Conservation (phyloP, 2,329 filamentous ascomycete species). For the Boeremia exigua region DNA sequence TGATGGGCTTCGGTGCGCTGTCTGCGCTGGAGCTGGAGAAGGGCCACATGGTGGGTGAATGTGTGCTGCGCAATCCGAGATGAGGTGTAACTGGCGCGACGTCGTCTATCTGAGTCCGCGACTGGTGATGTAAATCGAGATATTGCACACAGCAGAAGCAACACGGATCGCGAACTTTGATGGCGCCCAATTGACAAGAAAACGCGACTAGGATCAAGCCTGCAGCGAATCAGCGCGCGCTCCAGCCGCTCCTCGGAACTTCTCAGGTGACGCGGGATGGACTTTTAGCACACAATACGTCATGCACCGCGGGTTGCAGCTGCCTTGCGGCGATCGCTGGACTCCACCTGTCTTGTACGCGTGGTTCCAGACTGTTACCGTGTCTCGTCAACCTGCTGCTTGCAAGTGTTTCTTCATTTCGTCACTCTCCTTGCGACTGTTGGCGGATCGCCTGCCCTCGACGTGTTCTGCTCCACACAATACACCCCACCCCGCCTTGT, state of each 20-base stretch:
- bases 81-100: neutral
- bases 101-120: neutral
- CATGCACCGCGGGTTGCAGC: constrained; percentile 41
- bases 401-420: constrained; percentile 29
- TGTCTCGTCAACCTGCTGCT: constrained; percentile 26
- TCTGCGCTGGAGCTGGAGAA: constrained; percentile 28
- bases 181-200: constrained; percentile 8
- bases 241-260: constrained; percentile 23
- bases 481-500: constrained; percentile 28
- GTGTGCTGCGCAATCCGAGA: neutral
- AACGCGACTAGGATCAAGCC: constrained; percentile 21
- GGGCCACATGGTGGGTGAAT: constrained; percentile 27
- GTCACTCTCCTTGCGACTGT: constrained; percentile 26
- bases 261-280: constrained; percentile 34
- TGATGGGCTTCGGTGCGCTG: constrained; percentile 15
- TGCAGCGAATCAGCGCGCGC: constrained; percentile 30
- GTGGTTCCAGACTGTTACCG: constrained; percentile 22
- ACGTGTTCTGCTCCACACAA: constrained; percentile 17
- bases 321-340: constrained; percentile 43
- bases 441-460: constrained; percentile 13
- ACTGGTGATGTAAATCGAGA: neutral
- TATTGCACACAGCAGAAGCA: neutral
- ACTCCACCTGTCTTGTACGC: constrained; percentile 30
- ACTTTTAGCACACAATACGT: constrained; percentile 36
- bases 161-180: neutral